phyloP scores from a whole-genome alignment of 73 alveolate species.

The Paramecium sonneborni region DNA sequence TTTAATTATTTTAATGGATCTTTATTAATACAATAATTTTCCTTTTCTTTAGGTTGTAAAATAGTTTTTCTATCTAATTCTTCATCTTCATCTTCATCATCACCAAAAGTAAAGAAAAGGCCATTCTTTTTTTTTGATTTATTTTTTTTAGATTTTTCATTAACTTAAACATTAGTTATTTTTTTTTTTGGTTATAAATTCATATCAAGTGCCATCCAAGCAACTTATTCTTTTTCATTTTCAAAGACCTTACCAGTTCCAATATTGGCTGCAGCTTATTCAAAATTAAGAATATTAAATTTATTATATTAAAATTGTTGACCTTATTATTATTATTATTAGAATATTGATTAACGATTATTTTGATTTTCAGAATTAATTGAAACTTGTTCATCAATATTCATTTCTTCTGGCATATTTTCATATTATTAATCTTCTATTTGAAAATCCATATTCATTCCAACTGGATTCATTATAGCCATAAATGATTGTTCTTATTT shows the following conservation, averaged over 20 bases:
- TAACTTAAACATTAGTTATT: neutral
- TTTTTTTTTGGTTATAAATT: neutral
- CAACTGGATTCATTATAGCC: neutral
- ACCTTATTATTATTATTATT: neutral
- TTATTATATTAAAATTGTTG: neutral
- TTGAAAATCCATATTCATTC: neutral
- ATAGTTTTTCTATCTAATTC: neutral
- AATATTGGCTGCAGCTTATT: neutral
- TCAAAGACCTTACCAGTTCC: neutral
- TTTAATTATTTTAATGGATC: neutral
- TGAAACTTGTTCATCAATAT: neutral
- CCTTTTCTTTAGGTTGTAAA: neutral
- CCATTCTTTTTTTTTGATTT: neutral
- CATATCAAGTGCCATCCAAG: constrained; percentile 33
- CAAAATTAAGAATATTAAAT: neutral
- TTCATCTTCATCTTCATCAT: constrained; percentile 12
- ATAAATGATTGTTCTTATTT: neutral
- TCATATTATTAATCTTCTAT: neutral
- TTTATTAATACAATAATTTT: neutral
- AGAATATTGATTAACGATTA: neutral
- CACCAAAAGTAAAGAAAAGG: neutral
- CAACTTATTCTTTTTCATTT: constrained; percentile 5
- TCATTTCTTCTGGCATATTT: neutral
- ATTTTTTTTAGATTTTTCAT: neutral
- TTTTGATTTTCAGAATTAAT: neutral